Evolutionary conservation across 2,329 filamentous ascomycete species (phyloP).

Genomic region (Fusarium longipes): DNA sequence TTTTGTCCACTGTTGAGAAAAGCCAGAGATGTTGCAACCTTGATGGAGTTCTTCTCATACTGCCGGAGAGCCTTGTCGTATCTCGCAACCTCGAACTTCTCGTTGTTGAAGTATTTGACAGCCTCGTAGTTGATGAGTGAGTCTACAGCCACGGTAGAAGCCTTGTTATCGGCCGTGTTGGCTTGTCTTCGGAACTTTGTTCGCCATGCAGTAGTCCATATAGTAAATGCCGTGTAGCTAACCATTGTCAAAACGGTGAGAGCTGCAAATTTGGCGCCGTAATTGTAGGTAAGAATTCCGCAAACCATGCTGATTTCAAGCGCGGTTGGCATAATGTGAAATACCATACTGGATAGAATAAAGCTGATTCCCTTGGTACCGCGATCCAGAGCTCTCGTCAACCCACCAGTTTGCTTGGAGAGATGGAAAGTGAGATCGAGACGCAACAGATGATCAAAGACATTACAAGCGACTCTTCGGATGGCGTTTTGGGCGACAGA

Average conservation of each 20-base stretch:
- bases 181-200: constrained; percentile 96
- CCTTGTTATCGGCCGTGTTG: constrained; percentile 95
- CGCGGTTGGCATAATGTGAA: constrained; percentile 93
- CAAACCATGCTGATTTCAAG: constrained; percentile 96
- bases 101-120: constrained; percentile 99
- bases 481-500: constrained; percentile 98
- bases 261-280: constrained; percentile 89
- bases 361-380: constrained; percentile 99
- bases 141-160: constrained; percentile 94
- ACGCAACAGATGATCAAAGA: constrained; percentile 89
- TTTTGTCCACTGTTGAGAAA: constrained; percentile 96
- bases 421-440: constrained; percentile 95
- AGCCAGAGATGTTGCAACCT: constrained; percentile 92
- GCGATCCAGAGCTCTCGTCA: constrained; percentile 93
- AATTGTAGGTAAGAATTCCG: constrained; percentile 95
- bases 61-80: constrained; percentile 88
- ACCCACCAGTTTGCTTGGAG: constrained; percentile 90
- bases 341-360: constrained; percentile 96
- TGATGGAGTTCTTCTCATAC: constrained; percentile 96
- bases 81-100: constrained; percentile 89
- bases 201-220: constrained; percentile 94
- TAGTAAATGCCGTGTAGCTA: constrained; percentile 95
- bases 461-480: constrained; percentile 86
- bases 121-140: constrained; percentile 99
- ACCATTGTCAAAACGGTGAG: constrained; percentile 93